Conservation (phyloP, 1,139 yeast genomes). For the Pichia cactophila region DNA sequence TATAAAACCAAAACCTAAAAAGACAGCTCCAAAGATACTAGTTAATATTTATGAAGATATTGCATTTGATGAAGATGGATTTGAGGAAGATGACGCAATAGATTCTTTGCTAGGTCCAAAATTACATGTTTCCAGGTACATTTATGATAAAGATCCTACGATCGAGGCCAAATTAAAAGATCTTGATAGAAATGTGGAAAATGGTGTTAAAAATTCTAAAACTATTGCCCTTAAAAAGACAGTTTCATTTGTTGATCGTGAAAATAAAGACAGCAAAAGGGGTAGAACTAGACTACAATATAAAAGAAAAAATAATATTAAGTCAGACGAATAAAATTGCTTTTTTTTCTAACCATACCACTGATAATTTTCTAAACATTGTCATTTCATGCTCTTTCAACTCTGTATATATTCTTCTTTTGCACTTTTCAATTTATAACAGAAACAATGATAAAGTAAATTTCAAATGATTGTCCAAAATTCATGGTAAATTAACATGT, state of each 20-base stretch:
- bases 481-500: no score
- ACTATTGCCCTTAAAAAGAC: neutral
- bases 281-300: slow-evolving; percentile 10
- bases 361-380: neutral
- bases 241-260: slow-evolving; percentile 3
- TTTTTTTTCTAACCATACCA: neutral
- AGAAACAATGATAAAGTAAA: no score
- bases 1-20: slow-evolving; percentile 21
- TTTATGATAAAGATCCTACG: slow-evolving; percentile 15
- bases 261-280: neutral
- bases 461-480: no score
- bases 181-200: slow-evolving; percentile 1
- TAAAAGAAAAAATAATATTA: slow-evolving; percentile 7
- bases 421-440: no score
- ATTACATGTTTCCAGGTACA: slow-evolving; percentile 14
- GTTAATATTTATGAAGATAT: slow-evolving; percentile 14
- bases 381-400: neutral
- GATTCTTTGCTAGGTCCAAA: slow-evolving; percentile 14
- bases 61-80: slow-evolving; percentile 11
- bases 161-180: slow-evolving; percentile 12
- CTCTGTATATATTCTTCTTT: neutral
- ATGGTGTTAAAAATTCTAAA: neutral
- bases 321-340: neutral
- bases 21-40: slow-evolving; percentile 8
- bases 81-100: slow-evolving; percentile 7